phyloP scores from a whole-genome alignment of 2,329 filamentous ascomycete species.

The Aspergillus intermedius region DNA sequence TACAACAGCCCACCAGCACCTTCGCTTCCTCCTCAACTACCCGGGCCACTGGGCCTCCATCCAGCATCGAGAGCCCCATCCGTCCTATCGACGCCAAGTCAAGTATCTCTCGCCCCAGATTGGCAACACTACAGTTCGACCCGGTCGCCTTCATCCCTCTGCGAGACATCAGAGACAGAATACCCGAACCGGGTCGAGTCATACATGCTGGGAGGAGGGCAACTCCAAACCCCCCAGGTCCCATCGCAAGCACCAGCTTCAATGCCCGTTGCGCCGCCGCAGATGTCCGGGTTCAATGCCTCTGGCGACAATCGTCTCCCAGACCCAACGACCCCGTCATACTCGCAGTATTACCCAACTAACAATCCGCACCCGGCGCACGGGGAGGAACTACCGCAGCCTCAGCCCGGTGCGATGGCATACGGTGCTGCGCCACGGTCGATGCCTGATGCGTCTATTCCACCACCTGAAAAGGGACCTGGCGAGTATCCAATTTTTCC shows the following conservation, averaged over 20 bases:
- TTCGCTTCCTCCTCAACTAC: constrained; percentile 20
- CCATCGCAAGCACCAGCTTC: constrained; percentile 1
- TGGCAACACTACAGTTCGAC: constrained; percentile 23
- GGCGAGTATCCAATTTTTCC: constrained; percentile 11
- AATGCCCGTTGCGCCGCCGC: constrained; percentile 13
- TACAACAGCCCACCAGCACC: constrained; percentile 12
- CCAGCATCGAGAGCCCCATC: constrained; percentile 18
- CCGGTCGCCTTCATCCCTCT: constrained; percentile 20
- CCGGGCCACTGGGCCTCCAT: constrained; percentile 13
- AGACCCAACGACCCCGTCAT: constrained; percentile 13
- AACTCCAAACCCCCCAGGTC: constrained; percentile 9
- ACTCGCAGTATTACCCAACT: constrained; percentile 14
- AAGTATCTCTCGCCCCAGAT: constrained; percentile 20
- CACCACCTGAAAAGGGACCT: constrained; percentile 7
- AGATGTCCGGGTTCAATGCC: constrained; percentile 14
- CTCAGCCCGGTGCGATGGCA: constrained; percentile 6
- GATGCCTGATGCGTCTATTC: constrained; percentile 14
- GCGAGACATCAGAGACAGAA: constrained; percentile 22
- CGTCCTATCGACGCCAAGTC: constrained; percentile 18
- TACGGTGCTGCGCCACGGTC: constrained; percentile 14
- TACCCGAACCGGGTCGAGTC: constrained; percentile 20
- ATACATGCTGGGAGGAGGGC: constrained; percentile 11
- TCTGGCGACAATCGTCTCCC: constrained; percentile 9
- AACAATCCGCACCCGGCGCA: constrained; percentile 8
- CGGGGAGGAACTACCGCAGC: constrained; percentile 8